Base-by-base conservation (phyloP, 495 filamentous ascomycete genomes). In the Thermochaetoides thermophila region DNA sequence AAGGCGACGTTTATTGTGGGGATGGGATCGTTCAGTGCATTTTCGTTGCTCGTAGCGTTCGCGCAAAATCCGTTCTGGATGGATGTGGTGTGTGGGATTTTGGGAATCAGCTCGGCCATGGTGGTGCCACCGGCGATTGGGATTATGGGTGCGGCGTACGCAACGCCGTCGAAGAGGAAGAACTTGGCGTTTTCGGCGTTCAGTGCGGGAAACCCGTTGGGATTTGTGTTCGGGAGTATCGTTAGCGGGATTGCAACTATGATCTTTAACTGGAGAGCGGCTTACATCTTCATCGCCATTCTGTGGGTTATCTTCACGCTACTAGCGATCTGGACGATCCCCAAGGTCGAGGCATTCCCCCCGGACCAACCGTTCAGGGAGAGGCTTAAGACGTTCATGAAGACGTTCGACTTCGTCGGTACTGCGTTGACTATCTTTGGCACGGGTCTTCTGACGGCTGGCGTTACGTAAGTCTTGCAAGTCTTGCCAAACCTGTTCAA, bases 101-200 rank as follows among this genome's bases (percentile, higher is more conserved):
- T 81, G 10, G 78, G 78, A 6, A 55, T 78, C 12, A 66, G 66
- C 31, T 61, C 66, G 4, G 76, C 77, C 1, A 70, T 73, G 29
- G 64, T 74, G 7, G 73, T 81, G 1, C 74, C 77, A 8, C 71
- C 78, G 0, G 76, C 76, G 0, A 68, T 78, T 19, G 78, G 77
- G 0, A 69, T 74, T 17, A 57, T 83, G 9, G 77, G 76, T 3
- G 68, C 67, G 0, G 65, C 70, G 1, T 83, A 83, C 40, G 53
- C 60, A 8, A 57, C 58, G 31, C 75, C 75, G 0, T 71, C 67
- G 6, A 68, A 69, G 44, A 56, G 78, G 11, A 79, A 80, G 60
- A 83, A 83, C 43, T 53, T 64, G 14, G 77, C 72, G 4, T 81
- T 83, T 49, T 76, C 73, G 0, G 77, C 73, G 39, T 81, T 81